Evolutionary conservation across 75 land plant genomes (phyloP).

Genomic region (Pseudotsuga menziesii): DNA sequence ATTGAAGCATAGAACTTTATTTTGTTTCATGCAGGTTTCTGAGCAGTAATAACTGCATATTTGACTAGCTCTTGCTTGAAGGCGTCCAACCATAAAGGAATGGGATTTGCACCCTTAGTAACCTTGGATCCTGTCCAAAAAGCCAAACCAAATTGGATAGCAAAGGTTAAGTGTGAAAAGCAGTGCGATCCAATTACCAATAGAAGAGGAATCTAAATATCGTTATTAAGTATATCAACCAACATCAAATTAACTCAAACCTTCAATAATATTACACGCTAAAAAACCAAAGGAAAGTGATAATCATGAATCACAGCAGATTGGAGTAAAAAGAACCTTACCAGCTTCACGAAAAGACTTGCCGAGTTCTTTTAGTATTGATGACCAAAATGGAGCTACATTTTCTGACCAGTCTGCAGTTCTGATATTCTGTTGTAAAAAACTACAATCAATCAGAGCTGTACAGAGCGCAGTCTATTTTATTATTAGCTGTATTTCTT

Average conservation of each 20-base stretch:
- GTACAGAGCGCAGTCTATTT: too few relatives aligned
- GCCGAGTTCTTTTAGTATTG: slow-evolving; percentile 67
- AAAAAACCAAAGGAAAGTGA: background rate
- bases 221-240: too few relatives aligned
- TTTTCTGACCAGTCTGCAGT: slow-evolving; percentile 84
- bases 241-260: too few relatives aligned
- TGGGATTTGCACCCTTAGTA: slow-evolving; percentile 69
- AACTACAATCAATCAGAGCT: background rate
- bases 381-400: slow-evolving; percentile 25
- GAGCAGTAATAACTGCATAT: slow-evolving; percentile 77
- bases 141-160: too few relatives aligned
- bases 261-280: too few relatives aligned
- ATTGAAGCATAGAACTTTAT: too few relatives aligned
- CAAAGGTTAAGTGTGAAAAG: background rate
- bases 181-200: too few relatives aligned
- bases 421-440: slow-evolving; percentile 65
- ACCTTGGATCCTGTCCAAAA: slow-evolving; percentile 95
- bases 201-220: too few relatives aligned
- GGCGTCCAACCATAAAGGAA: slow-evolving; percentile 29
- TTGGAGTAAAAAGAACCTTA: slow-evolving; percentile 11
- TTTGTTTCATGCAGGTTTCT: slow-evolving; percentile 43
- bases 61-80: slow-evolving; percentile 76
- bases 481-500: too few relatives aligned
- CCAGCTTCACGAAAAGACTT: slow-evolving; percentile 65
- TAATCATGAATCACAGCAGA: too few relatives aligned